A percentile compares a stretch with the other conserved stretches of the same genome.
These are phyloP conservation scores for Stemphylium vesicarium DNA, from an alignment of 2,329 filamentous ascomycete species.

Conservation along the genomic window DNA sequence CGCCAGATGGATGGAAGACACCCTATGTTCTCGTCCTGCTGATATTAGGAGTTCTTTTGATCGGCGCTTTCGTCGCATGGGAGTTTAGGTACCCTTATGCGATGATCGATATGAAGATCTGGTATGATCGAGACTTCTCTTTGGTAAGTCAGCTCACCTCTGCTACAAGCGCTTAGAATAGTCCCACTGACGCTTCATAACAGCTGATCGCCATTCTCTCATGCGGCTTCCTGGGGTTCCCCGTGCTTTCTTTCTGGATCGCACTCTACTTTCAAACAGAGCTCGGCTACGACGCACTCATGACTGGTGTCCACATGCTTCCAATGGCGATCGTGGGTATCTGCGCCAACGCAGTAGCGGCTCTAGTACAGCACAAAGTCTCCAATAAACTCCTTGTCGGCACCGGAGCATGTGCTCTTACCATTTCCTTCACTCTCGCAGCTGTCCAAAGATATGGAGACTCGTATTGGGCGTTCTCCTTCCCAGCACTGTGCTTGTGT, in stretches of 20 bases:
- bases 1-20: constrained; percentile 67
- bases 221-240: constrained; percentile 69
- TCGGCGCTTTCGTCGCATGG: constrained; percentile 67
- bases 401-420: constrained; percentile 56
- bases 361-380: constrained; percentile 66
- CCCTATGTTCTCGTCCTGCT: constrained; percentile 68
- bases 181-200: background rate
- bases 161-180: constrained; percentile 28
- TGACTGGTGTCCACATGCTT: constrained; percentile 67
- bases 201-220: constrained; percentile 62
- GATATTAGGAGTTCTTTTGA: constrained; percentile 63
- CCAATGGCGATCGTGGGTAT: constrained; percentile 70
- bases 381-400: constrained; percentile 69
- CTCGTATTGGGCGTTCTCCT: constrained; percentile 70
- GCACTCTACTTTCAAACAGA: constrained; percentile 70
- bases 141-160: constrained; percentile 51
- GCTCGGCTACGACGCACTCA: constrained; percentile 59
- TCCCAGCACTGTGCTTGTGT: constrained; percentile 65
- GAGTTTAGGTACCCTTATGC: constrained; percentile 59
- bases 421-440: constrained; percentile 59
- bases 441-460: constrained; percentile 62
- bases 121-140: constrained; percentile 68
- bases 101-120: constrained; percentile 62
- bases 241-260: constrained; percentile 66
- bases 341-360: constrained; percentile 68